phyloP scores from a whole-genome alignment of 164 flowering plant genomes.

The Brasenia schreberi region DNA sequence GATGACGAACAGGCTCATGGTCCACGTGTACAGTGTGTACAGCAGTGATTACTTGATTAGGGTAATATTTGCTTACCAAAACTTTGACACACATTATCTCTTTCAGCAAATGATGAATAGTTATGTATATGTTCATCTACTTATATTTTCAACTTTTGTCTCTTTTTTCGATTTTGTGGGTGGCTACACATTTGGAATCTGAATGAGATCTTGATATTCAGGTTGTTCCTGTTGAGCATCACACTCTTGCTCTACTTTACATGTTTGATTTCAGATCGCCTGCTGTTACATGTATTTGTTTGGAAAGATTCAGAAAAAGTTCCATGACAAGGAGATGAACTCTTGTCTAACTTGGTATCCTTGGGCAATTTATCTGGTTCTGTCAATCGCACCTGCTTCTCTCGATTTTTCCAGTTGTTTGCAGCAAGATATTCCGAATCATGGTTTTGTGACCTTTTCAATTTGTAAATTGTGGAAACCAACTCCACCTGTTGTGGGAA shows the following conservation, averaged over 20 bases:
- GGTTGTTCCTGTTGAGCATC: neutral
- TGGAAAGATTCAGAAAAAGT: too few species aligned
- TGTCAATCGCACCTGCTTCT: too few species aligned
- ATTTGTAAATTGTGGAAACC: too few species aligned
- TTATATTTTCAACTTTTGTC: neutral
- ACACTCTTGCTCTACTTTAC: neutral
- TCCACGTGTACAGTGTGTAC: constrained; percentile 57
- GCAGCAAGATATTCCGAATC: too few species aligned
- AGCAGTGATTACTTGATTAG: constrained; percentile 23
- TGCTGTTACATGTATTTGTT: neutral
- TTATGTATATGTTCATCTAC: neutral
- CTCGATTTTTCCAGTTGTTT: too few species aligned
- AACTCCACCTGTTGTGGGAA: too few species aligned
- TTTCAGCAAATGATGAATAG: neutral
- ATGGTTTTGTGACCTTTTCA: too few species aligned
- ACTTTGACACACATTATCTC: neutral
- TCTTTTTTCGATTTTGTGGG: neutral
- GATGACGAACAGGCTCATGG: constrained; percentile 27
- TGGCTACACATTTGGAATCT: neutral
- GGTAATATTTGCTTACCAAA: neutral
- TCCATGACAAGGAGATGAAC: too few species aligned
- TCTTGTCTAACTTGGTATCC: too few species aligned
- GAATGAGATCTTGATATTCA: neutral
- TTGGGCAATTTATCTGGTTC: too few species aligned
- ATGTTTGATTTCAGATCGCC: neutral